Evolutionary conservation across 2,329 filamentous ascomycete species (phyloP).

Genomic region (Arthroderma sp.): DNA sequence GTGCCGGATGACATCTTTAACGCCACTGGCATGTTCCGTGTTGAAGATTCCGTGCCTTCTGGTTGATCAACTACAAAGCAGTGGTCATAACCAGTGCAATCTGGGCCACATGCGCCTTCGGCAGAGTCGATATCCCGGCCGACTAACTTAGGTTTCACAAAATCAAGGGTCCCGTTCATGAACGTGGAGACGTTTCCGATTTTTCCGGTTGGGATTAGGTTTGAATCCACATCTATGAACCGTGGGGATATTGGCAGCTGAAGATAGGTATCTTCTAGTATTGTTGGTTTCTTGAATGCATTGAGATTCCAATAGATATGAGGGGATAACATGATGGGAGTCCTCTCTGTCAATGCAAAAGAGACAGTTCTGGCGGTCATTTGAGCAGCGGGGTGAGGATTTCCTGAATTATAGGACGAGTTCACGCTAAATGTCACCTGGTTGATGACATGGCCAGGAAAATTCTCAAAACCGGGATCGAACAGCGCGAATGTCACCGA

Average conservation of each 20-base stretch:
- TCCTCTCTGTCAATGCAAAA: constrained; percentile 31
- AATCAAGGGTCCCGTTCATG: constrained; percentile 36
- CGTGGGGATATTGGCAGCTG: constrained; percentile 34
- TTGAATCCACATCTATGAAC: constrained; percentile 39
- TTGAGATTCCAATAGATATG: constrained; percentile 41
- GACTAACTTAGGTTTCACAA: constrained; percentile 66
- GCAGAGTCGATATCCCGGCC: constrained; percentile 55
- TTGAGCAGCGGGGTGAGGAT: constrained; percentile 22
- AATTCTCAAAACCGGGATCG: constrained; percentile 30
- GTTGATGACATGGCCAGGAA: constrained; percentile 36
- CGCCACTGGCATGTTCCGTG: constrained; percentile 28
- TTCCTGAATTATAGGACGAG: constrained; percentile 21
- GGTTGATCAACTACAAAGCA: constrained; percentile 36
- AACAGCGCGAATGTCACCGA: constrained; percentile 35
- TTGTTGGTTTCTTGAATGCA: constrained; percentile 30
- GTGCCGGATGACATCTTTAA: constrained; percentile 53
- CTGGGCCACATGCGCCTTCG: constrained; percentile 60
- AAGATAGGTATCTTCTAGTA: constrained; percentile 32
- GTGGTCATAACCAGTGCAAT: constrained; percentile 73
- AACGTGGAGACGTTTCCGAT: constrained; percentile 68
- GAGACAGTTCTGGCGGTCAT: constrained; percentile 33
- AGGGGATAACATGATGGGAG: constrained; percentile 38
- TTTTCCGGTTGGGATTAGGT: constrained; percentile 62
- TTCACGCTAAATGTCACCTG: constrained; percentile 34
- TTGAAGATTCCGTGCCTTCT: constrained; percentile 18